A percentile compares a stretch with the other conserved stretches of the same genome.
phyloP scores from a whole-genome alignment of 106 monocot genomes.

The Acorus gramineus region DNA sequence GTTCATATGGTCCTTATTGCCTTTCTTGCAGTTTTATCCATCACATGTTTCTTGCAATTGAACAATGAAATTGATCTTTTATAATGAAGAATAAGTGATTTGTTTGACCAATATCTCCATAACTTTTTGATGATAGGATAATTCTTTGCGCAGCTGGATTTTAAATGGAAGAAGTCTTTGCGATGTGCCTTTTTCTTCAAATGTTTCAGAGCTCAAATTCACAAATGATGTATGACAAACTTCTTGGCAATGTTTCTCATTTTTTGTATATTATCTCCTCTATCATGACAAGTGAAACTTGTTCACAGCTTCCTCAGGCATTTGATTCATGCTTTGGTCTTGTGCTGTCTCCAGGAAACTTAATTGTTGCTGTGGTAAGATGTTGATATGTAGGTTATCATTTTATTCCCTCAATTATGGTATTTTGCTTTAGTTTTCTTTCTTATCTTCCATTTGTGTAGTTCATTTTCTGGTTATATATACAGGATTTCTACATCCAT shows the following conservation, averaged over 20 bases:
- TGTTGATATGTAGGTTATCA: neutral
- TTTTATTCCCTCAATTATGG: neutral
- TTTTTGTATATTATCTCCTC: slow-evolving; percentile 1
- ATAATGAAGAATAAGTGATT: no score
- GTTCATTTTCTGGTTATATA: no score
- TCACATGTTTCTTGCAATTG: no score
- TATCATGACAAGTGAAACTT: slow-evolving; percentile 11
- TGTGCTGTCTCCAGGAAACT: slow-evolving; percentile 61
- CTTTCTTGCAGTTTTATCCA: no score
- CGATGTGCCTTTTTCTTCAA: slow-evolving; percentile 34
- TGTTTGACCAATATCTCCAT: no score
- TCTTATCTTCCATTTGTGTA: neutral
- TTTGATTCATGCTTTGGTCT: slow-evolving; percentile 79
- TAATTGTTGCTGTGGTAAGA: slow-evolving; percentile 67
- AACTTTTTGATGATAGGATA: slow-evolving; percentile 38
- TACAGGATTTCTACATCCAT: no score
- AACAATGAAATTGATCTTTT: no score
- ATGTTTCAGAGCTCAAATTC: slow-evolving; percentile 17
- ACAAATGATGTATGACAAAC: slow-evolving; percentile 30
- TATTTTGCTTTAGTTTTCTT: neutral
- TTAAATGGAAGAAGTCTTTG: slow-evolving; percentile 25
- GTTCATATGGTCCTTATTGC: no score
- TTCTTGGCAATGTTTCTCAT: neutral
- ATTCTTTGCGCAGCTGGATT: slow-evolving; percentile 53
- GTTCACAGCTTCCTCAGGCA: slow-evolving; percentile 41